Base-by-base conservation (phyloP, 2,329 filamentous ascomycete species). In the Colletotrichum higginsianum region DNA sequence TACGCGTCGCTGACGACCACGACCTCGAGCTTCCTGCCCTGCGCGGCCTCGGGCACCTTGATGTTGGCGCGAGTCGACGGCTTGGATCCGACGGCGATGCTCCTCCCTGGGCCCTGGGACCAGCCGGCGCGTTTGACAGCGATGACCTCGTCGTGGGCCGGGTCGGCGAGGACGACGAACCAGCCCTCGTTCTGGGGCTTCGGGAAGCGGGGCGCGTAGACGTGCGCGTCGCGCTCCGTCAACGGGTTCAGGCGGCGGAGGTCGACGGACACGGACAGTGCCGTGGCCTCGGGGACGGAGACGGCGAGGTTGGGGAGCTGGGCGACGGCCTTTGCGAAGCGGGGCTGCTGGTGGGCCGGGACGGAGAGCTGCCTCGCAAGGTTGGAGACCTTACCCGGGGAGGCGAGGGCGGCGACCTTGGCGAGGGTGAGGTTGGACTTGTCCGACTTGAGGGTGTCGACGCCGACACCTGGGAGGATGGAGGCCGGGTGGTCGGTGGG, bases 161-260 rank as follows among this genome's bases (percentile, higher is more conserved):
- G 77, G 76, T 93, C 90, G 8, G 91, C 92, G 0, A 97, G 87
- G 26, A 98, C 79, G 16, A 96, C 89, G 81, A 99, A 98, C 89
- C 92, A 98, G 0, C 95, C 95, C 78, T 99, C 96, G 0, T 91
- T 96, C 82, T 99, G 96, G 18, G 95, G 91, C 82, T 99, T 99
- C 1, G 96, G 96, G 83, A 97, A 98, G 26, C 89, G 88, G 3
- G 97, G 96, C 0, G 96, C 94, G 77, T 92, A 98, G 79, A 98
- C 93, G 72, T 92, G 89, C 60, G 89, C 91, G 1, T 95, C 93
- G 11, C 86, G 84, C 78, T 92, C 88, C 15, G 85, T 84, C 4
- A 92, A 81, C 1, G 88, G 79, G 80, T 97, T 98, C 61, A 88
- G 83, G 0, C 95, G 90, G 52, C 85, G 86, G 16, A 98, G 80